These are phyloP conservation scores for Ramalina peruviana DNA, from an alignment of 495 filamentous ascomycete genomes.

Conservation along the genomic window DNA sequence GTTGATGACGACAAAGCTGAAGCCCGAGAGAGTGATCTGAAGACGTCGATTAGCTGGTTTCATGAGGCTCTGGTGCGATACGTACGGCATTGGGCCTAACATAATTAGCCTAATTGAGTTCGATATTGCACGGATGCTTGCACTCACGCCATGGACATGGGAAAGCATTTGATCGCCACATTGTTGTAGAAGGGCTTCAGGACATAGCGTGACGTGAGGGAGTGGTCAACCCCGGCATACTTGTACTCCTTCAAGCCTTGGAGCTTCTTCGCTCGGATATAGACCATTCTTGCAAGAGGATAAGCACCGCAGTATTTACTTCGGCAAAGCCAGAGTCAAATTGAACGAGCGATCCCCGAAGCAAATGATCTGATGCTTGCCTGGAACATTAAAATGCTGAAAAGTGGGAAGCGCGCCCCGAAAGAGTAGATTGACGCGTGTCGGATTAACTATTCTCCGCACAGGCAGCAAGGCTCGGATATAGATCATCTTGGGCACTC, in stretches of 20 bases:
- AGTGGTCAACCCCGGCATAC: conserved; percentile 83
- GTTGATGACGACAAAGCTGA: conserved; percentile 83
- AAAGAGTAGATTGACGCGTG: too few relatives aligned
- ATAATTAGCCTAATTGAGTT: neutral
- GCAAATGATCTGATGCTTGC: too few relatives aligned
- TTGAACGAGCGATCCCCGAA: too few relatives aligned
- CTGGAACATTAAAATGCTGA: too few relatives aligned
- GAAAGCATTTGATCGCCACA: conserved; percentile 84
- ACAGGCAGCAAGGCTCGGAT: too few relatives aligned
- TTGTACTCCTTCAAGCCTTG: conserved; percentile 82
- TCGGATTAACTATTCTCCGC: too few relatives aligned
- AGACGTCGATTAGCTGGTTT: neutral
- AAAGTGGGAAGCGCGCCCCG: too few relatives aligned
- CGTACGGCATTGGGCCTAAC: conserved; percentile 48
- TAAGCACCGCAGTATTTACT: too few relatives aligned
- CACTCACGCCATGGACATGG: conserved; percentile 83
- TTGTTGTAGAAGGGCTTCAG: conserved; percentile 97
- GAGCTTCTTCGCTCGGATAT: conserved; percentile 83
- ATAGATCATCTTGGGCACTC: too few relatives aligned
- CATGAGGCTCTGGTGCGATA: conserved; percentile 19
- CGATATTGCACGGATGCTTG: neutral
- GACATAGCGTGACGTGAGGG: conserved; percentile 74
- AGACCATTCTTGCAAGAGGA: conserved; percentile 44
- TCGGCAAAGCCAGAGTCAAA: too few relatives aligned
- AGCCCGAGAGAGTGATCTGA: conserved; percentile 80